phyloP scores from a whole-genome alignment of 2,329 filamentous ascomycete genomes.

The Clonostachys rhizophaga region DNA sequence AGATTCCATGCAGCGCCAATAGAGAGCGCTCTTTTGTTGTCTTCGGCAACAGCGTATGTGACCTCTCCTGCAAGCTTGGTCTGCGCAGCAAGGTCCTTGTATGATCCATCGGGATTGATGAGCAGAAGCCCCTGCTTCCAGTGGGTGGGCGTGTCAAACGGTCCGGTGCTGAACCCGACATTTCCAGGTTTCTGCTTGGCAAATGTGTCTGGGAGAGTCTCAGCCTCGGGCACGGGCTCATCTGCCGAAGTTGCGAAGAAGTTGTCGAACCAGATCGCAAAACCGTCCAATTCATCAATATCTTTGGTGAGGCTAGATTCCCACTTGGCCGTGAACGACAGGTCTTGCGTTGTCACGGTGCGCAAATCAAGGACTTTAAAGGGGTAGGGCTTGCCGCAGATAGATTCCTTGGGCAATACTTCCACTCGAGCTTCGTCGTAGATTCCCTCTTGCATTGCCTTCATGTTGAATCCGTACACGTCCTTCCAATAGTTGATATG shows the following conservation, averaged over 20 bases:
- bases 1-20: constrained; percentile 60
- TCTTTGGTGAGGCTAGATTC: constrained; percentile 54
- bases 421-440: constrained; percentile 79
- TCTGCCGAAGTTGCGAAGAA: constrained; percentile 70
- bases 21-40: constrained; percentile 64
- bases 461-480: constrained; percentile 95
- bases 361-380: constrained; percentile 78
- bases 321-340: constrained; percentile 71
- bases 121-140: constrained; percentile 84
- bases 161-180: constrained; percentile 86
- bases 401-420: constrained; percentile 55
- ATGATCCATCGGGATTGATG: constrained; percentile 52
- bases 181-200: constrained; percentile 50
- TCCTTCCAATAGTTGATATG: constrained; percentile 83
- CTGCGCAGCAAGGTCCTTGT: constrained; percentile 42
- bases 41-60: constrained; percentile 63
- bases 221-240: constrained; percentile 40
- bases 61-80: constrained; percentile 62
- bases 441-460: constrained; percentile 78
- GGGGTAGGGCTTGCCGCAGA: constrained; percentile 56
- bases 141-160: constrained; percentile 72
- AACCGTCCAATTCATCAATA: constrained; percentile 74
- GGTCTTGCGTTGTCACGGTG: constrained; percentile 63
- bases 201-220: constrained; percentile 60
- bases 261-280: constrained; percentile 89